Percentiles rank a stretch among this genome's conserved stretches.
phyloP scores from a whole-genome alignment of 1,139 yeast species.

The Debaryomyces sp. region DNA sequence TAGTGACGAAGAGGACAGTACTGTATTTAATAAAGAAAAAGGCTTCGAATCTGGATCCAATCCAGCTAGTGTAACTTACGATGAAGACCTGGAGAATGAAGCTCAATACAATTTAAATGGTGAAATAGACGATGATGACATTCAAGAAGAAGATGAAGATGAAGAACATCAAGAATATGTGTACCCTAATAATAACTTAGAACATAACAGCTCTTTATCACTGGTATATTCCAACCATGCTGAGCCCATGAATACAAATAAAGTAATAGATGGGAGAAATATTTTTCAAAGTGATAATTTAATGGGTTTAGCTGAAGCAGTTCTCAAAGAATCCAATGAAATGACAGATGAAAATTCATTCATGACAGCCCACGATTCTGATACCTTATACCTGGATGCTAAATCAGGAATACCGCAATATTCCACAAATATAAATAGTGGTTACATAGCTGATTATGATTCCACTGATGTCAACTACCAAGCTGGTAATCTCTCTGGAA shows the following conservation, averaged over 20 bases:
- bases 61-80: not conserved
- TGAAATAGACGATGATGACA: slow-evolving; percentile 9
- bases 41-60: not conserved
- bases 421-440: not conserved
- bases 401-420: not conserved
- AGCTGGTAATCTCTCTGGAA: not conserved
- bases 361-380: not conserved
- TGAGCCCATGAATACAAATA: not conserved
- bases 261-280: not conserved
- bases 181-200: not conserved
- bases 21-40: not conserved
- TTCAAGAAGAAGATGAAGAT: slow-evolving; percentile 12
- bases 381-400: not conserved
- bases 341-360: not conserved
- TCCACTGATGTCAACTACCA: slow-evolving; percentile 6
- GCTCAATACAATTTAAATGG: not conserved
- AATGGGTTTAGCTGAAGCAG: slow-evolving; percentile 16
- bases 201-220: not conserved
- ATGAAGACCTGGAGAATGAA: not conserved
- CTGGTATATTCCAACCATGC: not conserved
- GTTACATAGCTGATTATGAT: slow-evolving; percentile 9
- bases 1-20: not conserved
- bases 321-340: slow-evolving; percentile 8
- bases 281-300: slow-evolving; percentile 10
- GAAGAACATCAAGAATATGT: slow-evolving; percentile 10